Conservation (phyloP, 2,329 filamentous ascomycete species). For the Fusarium buharicum region DNA sequence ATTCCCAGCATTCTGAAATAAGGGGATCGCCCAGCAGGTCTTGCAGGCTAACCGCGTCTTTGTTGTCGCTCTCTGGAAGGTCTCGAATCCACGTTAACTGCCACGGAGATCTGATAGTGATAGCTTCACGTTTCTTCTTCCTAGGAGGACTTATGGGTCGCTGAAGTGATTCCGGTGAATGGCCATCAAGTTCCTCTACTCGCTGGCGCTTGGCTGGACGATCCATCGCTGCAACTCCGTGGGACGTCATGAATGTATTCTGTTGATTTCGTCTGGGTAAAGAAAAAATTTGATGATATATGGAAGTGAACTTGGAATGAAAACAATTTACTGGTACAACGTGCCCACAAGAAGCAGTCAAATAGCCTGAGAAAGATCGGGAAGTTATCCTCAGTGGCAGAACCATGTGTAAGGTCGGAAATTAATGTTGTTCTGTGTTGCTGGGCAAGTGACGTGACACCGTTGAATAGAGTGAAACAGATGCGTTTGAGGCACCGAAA, state of each 20-base stretch:
- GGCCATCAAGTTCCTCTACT: conserved; percentile 22
- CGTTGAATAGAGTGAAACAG: conserved; percentile 1
- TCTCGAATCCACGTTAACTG: conserved; percentile 76
- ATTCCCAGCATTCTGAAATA: conserved; percentile 77
- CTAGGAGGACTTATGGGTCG: conserved; percentile 60
- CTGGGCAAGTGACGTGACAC: not conserved
- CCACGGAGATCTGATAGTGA: conserved; percentile 69
- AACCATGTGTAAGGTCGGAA: conserved; percentile 26
- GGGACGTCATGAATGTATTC: no score
- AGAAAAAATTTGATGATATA: not conserved
- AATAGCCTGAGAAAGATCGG: not conserved
- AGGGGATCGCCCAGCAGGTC: conserved; percentile 80
- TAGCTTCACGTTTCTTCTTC: conserved; percentile 45
- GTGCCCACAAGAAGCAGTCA: not conserved
- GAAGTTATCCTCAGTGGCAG: not conserved
- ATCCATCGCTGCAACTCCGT: conserved; percentile 44
- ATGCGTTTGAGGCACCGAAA: not conserved
- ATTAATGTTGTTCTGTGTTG: conserved; percentile 23
- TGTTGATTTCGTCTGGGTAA: not conserved
- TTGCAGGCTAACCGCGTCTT: conserved; percentile 70
- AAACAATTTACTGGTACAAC: not conserved
- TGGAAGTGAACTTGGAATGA: not conserved
- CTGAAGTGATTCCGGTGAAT: conserved; percentile 46
- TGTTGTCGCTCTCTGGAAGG: conserved; percentile 68
- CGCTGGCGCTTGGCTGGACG: conserved; percentile 48